A percentile compares a stretch with the other conserved stretches of the same genome.
phyloP scores from a whole-genome alignment of 352 stramenopile genomes.

The Phytophthora hybrid region DNA sequence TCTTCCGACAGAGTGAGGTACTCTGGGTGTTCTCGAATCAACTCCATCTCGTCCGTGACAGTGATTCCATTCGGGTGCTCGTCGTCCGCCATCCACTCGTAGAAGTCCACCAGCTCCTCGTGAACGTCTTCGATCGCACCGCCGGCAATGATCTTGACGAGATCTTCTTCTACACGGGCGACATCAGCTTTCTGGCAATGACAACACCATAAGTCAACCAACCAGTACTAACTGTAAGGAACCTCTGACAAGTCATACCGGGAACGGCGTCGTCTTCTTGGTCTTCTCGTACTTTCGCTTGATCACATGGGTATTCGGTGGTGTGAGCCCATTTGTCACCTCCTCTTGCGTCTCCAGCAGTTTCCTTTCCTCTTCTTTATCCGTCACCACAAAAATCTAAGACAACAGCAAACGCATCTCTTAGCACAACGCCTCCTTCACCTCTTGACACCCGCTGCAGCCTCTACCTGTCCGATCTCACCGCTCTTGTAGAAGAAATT shows the following conservation, averaged over 20 bases:
- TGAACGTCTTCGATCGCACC: slow-evolving; percentile 84
- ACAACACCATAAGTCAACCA: neutral
- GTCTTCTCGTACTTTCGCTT: slow-evolving; percentile 92
- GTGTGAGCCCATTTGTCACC: slow-evolving; percentile 76
- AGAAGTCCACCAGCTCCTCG: slow-evolving; percentile 88
- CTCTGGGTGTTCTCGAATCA: slow-evolving; percentile 85
- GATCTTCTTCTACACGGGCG: slow-evolving; percentile 80
- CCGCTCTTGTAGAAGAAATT: slow-evolving; percentile 92
- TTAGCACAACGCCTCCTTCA: neutral
- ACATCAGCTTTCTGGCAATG: slow-evolving; percentile 77
- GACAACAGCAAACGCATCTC: neutral
- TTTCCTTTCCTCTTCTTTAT: slow-evolving; percentile 78
- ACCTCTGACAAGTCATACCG: slow-evolving; percentile 44
- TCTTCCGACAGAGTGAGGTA: slow-evolving; percentile 74
- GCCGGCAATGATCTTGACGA: slow-evolving; percentile 84
- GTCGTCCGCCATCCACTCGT: slow-evolving; percentile 88
- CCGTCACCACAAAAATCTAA: slow-evolving; percentile 86
- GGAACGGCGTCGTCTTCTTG: slow-evolving; percentile 82
- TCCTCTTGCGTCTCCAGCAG: slow-evolving; percentile 72
- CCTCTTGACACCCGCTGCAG: neutral
- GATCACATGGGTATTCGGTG: slow-evolving; percentile 87
- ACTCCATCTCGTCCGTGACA: slow-evolving; percentile 83
- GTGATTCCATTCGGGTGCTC: slow-evolving; percentile 74
- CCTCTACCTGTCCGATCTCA: slow-evolving; percentile 80
- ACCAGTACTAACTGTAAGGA: neutral